Percentiles rank a stretch among this genome's conserved stretches.
Evolutionary conservation across 352 stramenopile genomes (phyloP).

Genomic region (Globisporangium ultimum): DNA sequence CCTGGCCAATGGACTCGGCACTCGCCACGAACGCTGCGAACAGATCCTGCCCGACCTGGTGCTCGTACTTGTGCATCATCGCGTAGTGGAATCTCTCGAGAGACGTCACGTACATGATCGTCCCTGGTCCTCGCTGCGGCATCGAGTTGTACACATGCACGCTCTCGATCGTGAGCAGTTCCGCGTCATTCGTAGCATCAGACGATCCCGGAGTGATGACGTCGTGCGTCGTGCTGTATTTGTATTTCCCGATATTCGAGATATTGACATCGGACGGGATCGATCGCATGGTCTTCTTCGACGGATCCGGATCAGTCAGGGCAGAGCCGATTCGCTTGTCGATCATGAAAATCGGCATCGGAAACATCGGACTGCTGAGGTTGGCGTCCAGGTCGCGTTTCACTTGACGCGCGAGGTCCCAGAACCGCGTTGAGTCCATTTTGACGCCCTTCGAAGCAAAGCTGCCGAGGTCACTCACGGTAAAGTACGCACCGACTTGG

Average conservation of each 20-base stretch:
- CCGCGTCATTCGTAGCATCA: too few relatives aligned
- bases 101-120: conserved; percentile 5
- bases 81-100: not conserved
- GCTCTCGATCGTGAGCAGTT: conserved; percentile 1
- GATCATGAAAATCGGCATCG: not conserved
- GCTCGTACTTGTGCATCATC: conserved; percentile 7
- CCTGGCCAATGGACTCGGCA: not conserved
- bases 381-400: not conserved
- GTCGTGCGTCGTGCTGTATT: conserved; percentile 27
- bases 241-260: conserved; percentile 26
- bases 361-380: not conserved
- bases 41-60: not conserved
- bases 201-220: conserved; percentile 2
- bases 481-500: conserved; percentile 1
- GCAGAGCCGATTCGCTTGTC: not conserved
- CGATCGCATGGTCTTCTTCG: conserved; percentile 6
- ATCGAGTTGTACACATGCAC: conserved; percentile 1
- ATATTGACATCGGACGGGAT: conserved; percentile 22
- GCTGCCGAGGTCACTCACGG: not conserved
- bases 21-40: not conserved
- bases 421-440: not conserved
- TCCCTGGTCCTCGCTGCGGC: not conserved
- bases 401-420: conserved; percentile 1
- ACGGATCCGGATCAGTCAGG: not conserved
- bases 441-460: not conserved